Base-by-base conservation (phyloP, 2,329 filamentous ascomycete genomes). In the Ceratocystis lukuohia region DNA sequence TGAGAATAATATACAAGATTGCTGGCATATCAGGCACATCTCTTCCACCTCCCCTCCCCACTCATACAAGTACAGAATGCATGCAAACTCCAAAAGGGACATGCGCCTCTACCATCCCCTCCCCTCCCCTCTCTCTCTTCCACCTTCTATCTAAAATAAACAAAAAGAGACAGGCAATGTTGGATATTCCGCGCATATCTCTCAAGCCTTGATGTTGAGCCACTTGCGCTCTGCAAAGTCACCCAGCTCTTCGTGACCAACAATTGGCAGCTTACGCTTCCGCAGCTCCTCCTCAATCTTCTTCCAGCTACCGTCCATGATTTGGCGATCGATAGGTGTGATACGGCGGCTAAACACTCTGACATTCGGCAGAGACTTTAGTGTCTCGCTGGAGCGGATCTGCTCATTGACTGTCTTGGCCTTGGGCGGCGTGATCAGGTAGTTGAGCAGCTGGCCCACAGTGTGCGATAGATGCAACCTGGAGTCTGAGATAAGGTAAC, bases 221-320 rank as follows among this genome's bases (percentile, higher is more conserved):
- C 77, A 78, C n/a, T 74, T 70, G 65, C 74, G 71, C 73, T 82
- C 79, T 72, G 73, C 77, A 69, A 76, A 76, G 72, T 75, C 76
- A 15, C 72, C 70, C 61, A 75, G 69, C 6, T 74, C 73, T 7
- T 73, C 74, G 61, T 77, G 76, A 2, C 83, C 83, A 2, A 77
- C 78, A 17, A 84, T 76, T 6, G 86, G 84, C 70, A 92, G 74
- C 17, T 81, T 82, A 66, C 86, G 79, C 73, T 82, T 80, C 72
- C 76, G 76, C 69, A 93, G 78, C 75, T 90, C 87, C 72, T 85
- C 78, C 74, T 88, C 82, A 72, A 93, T 89, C 62, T 91, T 75
- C 83, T 94, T 94, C 84, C 87, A 89, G 71, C 89, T 80, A 33
- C 91, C 91, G 53, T 89, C 74, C 62, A 83, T 80, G 71, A 82